Base-by-base conservation (phyloP, 805 yeast genomes). In the Pichia nakasei region DNA sequence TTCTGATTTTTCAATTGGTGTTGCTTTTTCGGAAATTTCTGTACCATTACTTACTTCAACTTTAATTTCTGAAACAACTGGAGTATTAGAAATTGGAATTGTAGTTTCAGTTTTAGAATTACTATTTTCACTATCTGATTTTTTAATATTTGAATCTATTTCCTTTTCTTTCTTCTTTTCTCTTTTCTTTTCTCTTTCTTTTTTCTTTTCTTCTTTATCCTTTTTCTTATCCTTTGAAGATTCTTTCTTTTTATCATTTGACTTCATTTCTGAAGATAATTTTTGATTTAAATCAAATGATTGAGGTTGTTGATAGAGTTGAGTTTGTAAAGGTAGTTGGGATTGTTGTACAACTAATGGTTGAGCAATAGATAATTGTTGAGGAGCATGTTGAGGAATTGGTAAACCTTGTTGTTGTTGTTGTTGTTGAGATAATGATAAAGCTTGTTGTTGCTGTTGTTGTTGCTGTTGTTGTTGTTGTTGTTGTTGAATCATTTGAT, bases 401-500 rank as follows among this genome's bases (percentile, higher is more conserved):
- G 39, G 35, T 21, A 41, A 24, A 12, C 37, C 43, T 18, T 34
- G 19, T 19, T 18, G 24, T 19, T 24, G 27, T 7, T 32, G 34
- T 17, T 50, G 61, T 42, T 40, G 52, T 47, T 57, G 65, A 17
- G 32, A n/a, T 18, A 11, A 9, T 22, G 17, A n/a, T 9, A 11
- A n/a, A 17, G 35, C n/a, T 15, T 22, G 49, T 37, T 46, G 50
- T 24, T 53, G 63, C 39, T 56, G 64, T 39, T 55, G 63, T 36
- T 52, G 65, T 40, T 55, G 62, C 39, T 55, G 64, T 37, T 52
- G 65, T 37, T 54, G 66, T 42, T 54, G 66, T 46, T 53, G 64
- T 47, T 60, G 64, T 37, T 58, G 61, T 45, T 61, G 65, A 40
- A 58, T 59, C 58, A 63, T 69, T 39, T 65, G 68, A 40, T 65